Percentiles rank a stretch among this genome's conserved stretches.
phyloP scores from a whole-genome alignment of 2,329 filamentous ascomycete genomes.

The Colletotrichum somersetense region DNA sequence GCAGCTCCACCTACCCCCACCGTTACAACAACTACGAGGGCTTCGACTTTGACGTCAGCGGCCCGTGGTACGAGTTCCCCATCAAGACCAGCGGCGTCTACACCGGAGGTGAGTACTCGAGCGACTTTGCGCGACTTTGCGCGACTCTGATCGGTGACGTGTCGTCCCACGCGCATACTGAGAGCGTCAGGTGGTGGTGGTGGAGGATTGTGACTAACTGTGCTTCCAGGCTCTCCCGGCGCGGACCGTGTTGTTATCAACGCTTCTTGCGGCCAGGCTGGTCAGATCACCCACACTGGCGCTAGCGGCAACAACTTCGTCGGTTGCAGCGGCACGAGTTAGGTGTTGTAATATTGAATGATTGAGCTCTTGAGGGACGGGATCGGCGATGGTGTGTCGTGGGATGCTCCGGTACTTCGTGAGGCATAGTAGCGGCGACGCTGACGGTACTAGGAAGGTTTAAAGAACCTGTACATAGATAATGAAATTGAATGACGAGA shows the following conservation, averaged over 20 bases:
- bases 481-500: not conserved
- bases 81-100: constrained; percentile 69
- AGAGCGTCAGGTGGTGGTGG: not conserved
- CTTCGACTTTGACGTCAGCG: constrained; percentile 68
- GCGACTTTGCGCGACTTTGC: not conserved
- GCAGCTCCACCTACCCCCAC: constrained; percentile 65
- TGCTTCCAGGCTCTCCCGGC: constrained; percentile 69
- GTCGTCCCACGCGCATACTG: not conserved
- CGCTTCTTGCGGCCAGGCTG: constrained; percentile 67
- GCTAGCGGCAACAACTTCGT: constrained; percentile 78
- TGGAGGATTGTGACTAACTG: not conserved
- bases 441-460: no score
- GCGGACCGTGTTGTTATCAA: constrained; percentile 77
- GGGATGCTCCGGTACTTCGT: not conserved
- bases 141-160: not conserved
- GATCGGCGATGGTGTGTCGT: not conserved
- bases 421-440: no score
- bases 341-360: no score
- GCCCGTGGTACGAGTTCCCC: constrained; percentile 75
- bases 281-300: constrained; percentile 79
- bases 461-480: not conserved
- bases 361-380: not conserved
- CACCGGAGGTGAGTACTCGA: constrained; percentile 63
- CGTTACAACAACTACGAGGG: constrained; percentile 73
- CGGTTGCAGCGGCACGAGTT: constrained; percentile 47